These are phyloP conservation scores for Funneliformis mosseae DNA, from an alignment of 192 early-diverging fungal species.

Conservation along the genomic window DNA sequence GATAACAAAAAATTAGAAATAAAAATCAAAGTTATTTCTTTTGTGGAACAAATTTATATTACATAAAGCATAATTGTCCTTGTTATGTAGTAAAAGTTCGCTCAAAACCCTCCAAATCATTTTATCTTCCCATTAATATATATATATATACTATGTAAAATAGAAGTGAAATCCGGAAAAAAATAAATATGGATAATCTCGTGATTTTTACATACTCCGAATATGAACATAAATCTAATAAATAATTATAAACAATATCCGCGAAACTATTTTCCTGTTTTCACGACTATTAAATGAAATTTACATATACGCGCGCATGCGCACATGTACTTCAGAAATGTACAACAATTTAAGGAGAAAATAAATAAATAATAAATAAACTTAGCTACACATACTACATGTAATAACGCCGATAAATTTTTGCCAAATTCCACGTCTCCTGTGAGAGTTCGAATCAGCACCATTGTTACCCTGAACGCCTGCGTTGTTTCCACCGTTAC, in stretches of 20 bases:
- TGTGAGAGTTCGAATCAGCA: constrained; percentile 32
- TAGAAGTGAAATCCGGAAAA: neutral
- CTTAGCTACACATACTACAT: constrained; percentile 46
- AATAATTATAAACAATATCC: neutral
- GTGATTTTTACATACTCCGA: neutral
- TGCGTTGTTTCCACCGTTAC: constrained; percentile 25
- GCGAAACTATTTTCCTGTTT: neutral
- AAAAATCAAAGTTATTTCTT: neutral
- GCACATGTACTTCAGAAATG: neutral
- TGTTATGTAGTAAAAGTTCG: too few relatives aligned
- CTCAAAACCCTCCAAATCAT: neutral
- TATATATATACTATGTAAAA: neutral
- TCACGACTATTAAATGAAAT: constrained; percentile 1
- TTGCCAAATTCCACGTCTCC: constrained; percentile 40
- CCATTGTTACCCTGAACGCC: constrained; percentile 26
- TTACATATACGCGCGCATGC: neutral
- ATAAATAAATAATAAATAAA: constrained; percentile 23
- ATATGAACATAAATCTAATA: neutral
- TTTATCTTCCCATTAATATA: neutral
- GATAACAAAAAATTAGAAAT: neutral
- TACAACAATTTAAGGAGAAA: neutral
- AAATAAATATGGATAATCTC: neutral
- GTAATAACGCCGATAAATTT: constrained; percentile 51
- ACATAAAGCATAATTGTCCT: neutral
- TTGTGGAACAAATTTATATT: neutral